Evolutionary conservation across 352 stramenopile species (phyloP).

Genomic region (Globisporangium orthogonon): DNA sequence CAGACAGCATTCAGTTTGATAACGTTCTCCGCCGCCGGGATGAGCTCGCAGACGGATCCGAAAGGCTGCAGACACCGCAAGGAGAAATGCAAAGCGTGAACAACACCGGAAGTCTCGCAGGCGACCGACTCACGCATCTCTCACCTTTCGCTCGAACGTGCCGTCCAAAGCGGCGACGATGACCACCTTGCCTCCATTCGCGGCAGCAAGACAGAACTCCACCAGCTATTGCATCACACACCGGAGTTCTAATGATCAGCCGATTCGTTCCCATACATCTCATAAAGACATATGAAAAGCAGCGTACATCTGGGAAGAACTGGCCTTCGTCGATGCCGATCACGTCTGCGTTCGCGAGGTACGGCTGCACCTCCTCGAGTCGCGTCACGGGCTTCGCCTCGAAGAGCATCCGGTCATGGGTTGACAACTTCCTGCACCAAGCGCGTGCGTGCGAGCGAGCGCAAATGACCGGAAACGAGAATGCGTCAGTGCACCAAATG

Average conservation of each 20-base stretch:
- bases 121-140: neutral
- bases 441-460: neutral
- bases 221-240: conserved; percentile 33
- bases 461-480: neutral
- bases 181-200: conserved; percentile 69
- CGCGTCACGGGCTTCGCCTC: conserved; percentile 54
- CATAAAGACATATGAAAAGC: neutral
- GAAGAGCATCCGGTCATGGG: conserved; percentile 72
- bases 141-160: conserved; percentile 72
- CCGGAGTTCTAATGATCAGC: neutral
- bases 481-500: neutral
- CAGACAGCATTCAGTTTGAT: conserved; percentile 85
- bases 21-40: conserved; percentile 68
- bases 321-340: conserved; percentile 86
- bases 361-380: conserved; percentile 44
- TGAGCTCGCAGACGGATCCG: conserved; percentile 59
- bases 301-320: conserved; percentile 74
- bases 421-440: conserved; percentile 48
- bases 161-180: conserved; percentile 70
- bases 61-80: conserved; percentile 38
- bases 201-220: conserved; percentile 68
- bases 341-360: conserved; percentile 67
- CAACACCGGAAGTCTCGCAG: neutral
- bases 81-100: no score
- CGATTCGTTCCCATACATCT: neutral